Base-by-base conservation (phyloP, 371 early-diverging fungal genomes). In the Encephalitozoon intestinalis region DNA sequence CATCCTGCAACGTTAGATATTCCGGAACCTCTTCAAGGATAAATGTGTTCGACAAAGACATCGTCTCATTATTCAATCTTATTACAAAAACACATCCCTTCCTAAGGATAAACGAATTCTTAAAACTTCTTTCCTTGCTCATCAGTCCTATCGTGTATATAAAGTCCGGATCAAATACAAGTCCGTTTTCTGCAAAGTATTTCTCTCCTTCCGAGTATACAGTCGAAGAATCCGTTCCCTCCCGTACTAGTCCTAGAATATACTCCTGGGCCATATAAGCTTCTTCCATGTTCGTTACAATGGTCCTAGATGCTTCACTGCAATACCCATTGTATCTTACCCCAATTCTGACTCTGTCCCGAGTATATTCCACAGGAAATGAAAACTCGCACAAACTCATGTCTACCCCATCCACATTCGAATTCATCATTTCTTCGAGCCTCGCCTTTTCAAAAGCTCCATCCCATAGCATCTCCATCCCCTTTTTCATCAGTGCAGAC, bases 321-420 rank as follows among this genome's bases (percentile, higher is more conserved):
- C 80, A 84, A 66, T 82, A 80, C 44, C 83, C 82, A 34, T 78
- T 51, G 65, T 84, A 83, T 63, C 82, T 81, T 5, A 83, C 64
- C 12, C 84, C 81, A 23, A 85, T 28, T 67, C 71, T 78, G 40
- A 67, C 18, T 63, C 40, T 46, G 51, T 70, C 72, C 2, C 50
- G 53, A 41, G 50, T 41, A n/a, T 52, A 50, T 66, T 73, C 74
- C n/a, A 73, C 63, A 15, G 26, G 31, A 53, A 70, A 76, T 2
- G 68, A 18, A 63, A 73, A 77, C 30, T 80, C 80, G 0, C 73
- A 49, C 26, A 11, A n/a, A 15, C 21, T 40, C 41, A 26, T 70
- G 49, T 80, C 77, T 39, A 80, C 53, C 3, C 80, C 80, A 11
- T 43, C 63, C 4, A 76, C 73, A 30, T 44, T 30, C 15, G 40